Percentiles rank a stretch among this genome's conserved stretches.
These are phyloP conservation scores for Dorcoceras hygrometricum DNA, from an alignment of 257 asterid genomes.

Conservation along the genomic window DNA sequence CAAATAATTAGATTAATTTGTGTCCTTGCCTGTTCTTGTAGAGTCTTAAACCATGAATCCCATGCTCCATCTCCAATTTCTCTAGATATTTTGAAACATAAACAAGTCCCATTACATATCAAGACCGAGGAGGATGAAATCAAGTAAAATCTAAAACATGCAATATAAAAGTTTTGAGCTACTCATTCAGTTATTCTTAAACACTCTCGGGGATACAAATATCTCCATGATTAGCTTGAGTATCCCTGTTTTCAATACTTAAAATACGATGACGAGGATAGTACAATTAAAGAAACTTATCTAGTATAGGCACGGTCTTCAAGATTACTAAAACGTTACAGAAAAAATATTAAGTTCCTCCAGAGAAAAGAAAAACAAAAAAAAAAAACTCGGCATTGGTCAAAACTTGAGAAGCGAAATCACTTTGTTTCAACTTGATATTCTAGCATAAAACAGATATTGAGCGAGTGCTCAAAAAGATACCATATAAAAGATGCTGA, in stretches of 20 bases:
- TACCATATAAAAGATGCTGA: background rate
- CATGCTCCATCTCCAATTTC: slow-evolving; percentile 88
- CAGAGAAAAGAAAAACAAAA: no score
- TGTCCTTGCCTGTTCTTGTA: slow-evolving; percentile 62
- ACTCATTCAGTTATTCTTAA: background rate
- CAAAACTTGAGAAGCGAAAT: background rate
- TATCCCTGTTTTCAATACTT: background rate
- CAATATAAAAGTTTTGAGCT: background rate
- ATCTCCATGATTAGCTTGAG: background rate
- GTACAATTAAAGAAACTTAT: background rate
- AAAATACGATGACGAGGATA: background rate
- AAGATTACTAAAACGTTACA: background rate
- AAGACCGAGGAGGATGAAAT: background rate
- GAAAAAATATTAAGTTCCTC: background rate
- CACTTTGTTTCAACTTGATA: background rate
- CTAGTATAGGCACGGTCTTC: background rate
- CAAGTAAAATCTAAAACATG: slow-evolving; percentile 8
- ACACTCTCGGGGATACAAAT: background rate
- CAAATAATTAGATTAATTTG: background rate
- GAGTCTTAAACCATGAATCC: slow-evolving; percentile 96
- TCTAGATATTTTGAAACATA: slow-evolving; percentile 32
- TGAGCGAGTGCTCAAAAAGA: background rate
- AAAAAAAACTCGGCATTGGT: background rate
- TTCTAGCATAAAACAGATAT: background rate
- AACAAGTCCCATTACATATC: slow-evolving; percentile 2